These are phyloP conservation scores for Collybia nuda DNA, from an alignment of 768 basidiomycete species.

Conservation along the genomic window DNA sequence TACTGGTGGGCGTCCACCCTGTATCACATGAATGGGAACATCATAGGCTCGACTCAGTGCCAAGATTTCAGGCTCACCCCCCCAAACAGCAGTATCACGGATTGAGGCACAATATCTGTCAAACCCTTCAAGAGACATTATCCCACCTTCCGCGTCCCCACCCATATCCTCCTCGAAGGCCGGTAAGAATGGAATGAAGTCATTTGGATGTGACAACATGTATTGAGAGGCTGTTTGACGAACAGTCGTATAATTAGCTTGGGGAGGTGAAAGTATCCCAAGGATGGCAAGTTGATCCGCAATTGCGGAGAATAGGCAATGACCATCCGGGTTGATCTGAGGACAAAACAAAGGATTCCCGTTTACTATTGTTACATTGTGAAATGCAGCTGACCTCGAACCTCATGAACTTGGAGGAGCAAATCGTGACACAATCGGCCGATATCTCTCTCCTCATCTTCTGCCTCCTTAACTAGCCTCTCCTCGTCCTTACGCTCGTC, in stretches of 20 bases:
- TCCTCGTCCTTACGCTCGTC: slow-evolving; percentile 62
- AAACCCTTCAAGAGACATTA: slow-evolving; percentile 71
- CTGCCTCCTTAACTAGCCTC: slow-evolving; percentile 60
- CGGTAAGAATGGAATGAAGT: slow-evolving; percentile 93
- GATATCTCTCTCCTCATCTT: slow-evolving; percentile 68
- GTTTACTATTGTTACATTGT: not conserved
- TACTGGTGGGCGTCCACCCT: slow-evolving; percentile 75
- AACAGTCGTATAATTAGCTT: slow-evolving; percentile 60
- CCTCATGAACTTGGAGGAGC: slow-evolving; percentile 67
- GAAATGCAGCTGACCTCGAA: slow-evolving; percentile 21
- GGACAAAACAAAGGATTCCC: not conserved
- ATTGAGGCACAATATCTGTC: slow-evolving; percentile 76
- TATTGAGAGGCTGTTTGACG: slow-evolving; percentile 77
- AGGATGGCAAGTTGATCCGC: slow-evolving; percentile 89
- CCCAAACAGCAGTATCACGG: slow-evolving; percentile 88
- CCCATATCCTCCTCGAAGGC: slow-evolving; percentile 71
- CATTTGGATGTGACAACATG: slow-evolving; percentile 79
- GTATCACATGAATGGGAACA: slow-evolving; percentile 89
- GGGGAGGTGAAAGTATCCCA: slow-evolving; percentile 53
- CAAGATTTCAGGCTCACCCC: slow-evolving; percentile 95
- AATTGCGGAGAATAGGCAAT: slow-evolving; percentile 92
- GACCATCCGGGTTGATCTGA: slow-evolving; percentile 92
- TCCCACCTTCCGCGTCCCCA: slow-evolving; percentile 58
- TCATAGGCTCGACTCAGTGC: slow-evolving; percentile 81
- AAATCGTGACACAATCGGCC: slow-evolving; percentile 61